phyloP scores from a whole-genome alignment of 2,329 filamentous ascomycete genomes.

The Lecanicillium sp. region DNA sequence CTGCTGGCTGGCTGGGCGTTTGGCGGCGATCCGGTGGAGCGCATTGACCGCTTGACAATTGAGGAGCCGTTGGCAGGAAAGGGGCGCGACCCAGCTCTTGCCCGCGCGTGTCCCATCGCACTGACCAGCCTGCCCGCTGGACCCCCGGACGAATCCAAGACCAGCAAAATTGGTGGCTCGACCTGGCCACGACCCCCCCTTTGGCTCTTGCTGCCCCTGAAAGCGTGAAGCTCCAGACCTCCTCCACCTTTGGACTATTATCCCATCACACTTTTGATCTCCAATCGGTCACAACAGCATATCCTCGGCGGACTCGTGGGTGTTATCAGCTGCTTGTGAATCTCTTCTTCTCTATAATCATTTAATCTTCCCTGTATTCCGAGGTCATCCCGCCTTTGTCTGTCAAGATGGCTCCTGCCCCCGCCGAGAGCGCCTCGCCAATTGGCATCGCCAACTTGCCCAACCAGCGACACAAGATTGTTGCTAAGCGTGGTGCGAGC shows the following conservation, averaged over 20 bases:
- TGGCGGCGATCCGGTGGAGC: conserved; percentile 10
- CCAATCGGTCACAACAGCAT: conserved; percentile 7
- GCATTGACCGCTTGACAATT: conserved; percentile 14
- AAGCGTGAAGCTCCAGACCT: conserved; percentile 8
- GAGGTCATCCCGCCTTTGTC: conserved; percentile 9
- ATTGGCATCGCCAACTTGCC: conserved; percentile 69
- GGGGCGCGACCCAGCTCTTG: conserved; percentile 7
- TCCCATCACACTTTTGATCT: conserved; percentile 9
- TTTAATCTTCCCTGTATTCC: not conserved
- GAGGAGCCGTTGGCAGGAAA: conserved; percentile 9
- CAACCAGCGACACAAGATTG: conserved; percentile 69
- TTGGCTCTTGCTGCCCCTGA: conserved; percentile 9
- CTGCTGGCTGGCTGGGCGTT: conserved; percentile 12
- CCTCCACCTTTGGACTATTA: conserved; percentile 8
- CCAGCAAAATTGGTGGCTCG: conserved; percentile 10
- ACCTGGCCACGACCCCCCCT: conserved; percentile 5
- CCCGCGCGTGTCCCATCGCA: conserved; percentile 9
- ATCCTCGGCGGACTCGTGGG: conserved; percentile 7
- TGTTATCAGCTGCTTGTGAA: conserved; percentile 8
- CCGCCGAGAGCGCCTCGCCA: conserved; percentile 54
- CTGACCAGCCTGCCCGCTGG: conserved; percentile 10
- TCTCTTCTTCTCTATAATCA: not conserved
- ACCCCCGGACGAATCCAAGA: conserved; percentile 9
- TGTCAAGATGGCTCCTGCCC: conserved; percentile 46
- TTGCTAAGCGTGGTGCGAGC: conserved; percentile 79